These are phyloP conservation scores for Alternaria triticimaculans DNA, from an alignment of 2,329 filamentous ascomycete genomes.

Conservation along the genomic window DNA sequence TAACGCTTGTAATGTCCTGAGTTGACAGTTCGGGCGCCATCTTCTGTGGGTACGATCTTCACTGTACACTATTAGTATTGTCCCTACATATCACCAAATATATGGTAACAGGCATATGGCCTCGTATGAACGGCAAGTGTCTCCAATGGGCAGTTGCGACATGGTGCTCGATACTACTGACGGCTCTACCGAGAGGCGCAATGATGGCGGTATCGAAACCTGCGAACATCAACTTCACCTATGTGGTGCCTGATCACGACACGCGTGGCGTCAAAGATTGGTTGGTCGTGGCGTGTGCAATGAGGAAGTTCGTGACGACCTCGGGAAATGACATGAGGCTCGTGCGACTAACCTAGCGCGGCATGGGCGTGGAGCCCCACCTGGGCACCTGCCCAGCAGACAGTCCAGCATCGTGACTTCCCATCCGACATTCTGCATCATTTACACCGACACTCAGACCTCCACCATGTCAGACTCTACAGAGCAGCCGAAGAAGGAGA, in stretches of 20 bases:
- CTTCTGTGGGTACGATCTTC: background rate
- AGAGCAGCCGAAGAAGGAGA: constrained; percentile 52
- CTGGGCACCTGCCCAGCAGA: background rate
- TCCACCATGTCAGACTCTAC: constrained; percentile 41
- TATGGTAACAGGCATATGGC: constrained; percentile 1
- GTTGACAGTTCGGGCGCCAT: background rate
- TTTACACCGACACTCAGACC: constrained; percentile 1
- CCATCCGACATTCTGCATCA: constrained; percentile 3
- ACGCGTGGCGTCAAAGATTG: background rate
- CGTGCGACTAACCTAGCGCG: constrained; percentile 9
- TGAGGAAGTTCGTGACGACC: background rate
- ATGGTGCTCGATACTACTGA: background rate
- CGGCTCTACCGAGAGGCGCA: background rate
- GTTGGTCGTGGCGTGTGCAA: background rate
- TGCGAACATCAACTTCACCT: background rate
- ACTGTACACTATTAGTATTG: background rate
- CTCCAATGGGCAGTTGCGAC: background rate
- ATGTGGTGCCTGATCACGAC: background rate
- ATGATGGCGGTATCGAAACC: background rate
- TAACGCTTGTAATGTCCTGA: background rate
- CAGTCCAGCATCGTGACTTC: constrained; percentile 16
- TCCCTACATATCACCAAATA: constrained; percentile 1
- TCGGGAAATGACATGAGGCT: background rate
- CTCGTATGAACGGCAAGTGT: background rate
- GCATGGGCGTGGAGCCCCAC: constrained; percentile 25